Evolutionary conservation across 345 rosid genomes (phyloP).

Genomic region (Aurinia saxatilis): DNA sequence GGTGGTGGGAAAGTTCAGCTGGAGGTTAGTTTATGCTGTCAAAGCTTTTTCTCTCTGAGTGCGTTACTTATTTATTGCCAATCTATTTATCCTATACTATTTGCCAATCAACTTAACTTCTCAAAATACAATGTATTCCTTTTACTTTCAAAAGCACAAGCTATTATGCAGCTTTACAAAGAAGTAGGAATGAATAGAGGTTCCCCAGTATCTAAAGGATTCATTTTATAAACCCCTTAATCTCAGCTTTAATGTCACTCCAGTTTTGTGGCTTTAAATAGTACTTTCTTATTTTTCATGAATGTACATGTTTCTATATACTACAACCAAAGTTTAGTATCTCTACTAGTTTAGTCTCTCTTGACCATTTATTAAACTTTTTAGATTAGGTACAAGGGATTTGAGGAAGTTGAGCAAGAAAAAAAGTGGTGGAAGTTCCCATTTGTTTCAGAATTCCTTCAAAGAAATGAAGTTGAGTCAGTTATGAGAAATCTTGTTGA

Average conservation of each 20-base stretch:
- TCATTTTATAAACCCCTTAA: background rate
- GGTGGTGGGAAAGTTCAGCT: conserved; percentile 85
- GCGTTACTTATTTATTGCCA: background rate
- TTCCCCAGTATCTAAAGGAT: background rate
- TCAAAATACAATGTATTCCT: background rate
- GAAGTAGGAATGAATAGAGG: background rate
- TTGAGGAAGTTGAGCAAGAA: conserved; percentile 67
- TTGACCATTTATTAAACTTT: background rate
- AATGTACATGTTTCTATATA: background rate
- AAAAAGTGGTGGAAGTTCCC: conserved; percentile 81
- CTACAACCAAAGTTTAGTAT: background rate
- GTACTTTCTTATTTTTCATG: background rate
- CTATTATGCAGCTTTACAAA: background rate
- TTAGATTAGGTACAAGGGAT: conserved; percentile 77
- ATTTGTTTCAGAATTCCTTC: conserved; percentile 60
- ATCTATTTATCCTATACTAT: background rate
- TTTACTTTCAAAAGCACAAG: background rate
- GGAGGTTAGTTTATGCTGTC: conserved; percentile 52
- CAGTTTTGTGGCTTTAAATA: background rate
- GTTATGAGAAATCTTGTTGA: conserved; percentile 47
- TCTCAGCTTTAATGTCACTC: background rate
- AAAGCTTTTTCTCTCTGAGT: background rate
- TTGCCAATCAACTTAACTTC: background rate
- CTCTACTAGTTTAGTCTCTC: background rate
- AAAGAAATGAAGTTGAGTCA: conserved; percentile 59